phyloP scores from a whole-genome alignment of 305 asterid species.

The Fraxinus platypoda region DNA sequence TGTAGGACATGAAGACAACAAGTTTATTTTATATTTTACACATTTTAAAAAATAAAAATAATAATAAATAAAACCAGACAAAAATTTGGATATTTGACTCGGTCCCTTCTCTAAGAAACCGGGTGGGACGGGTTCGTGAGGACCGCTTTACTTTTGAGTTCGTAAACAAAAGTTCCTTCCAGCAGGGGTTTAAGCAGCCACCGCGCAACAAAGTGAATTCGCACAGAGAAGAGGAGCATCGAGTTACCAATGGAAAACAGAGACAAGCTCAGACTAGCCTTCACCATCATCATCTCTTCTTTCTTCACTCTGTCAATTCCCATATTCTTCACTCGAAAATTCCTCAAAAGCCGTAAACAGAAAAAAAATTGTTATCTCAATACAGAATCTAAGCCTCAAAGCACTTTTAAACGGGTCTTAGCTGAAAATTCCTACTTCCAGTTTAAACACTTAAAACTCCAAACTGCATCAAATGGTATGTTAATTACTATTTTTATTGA shows the following conservation, averaged over 20 bases:
- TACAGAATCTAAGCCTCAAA: conserved; percentile 61
- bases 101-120: neutral
- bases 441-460: conserved; percentile 69
- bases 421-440: conserved; percentile 83
- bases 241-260: neutral
- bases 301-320: conserved; percentile 60
- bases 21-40: no score
- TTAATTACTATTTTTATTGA: neutral
- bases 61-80: neutral
- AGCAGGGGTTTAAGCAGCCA: neutral
- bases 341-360: conserved; percentile 30
- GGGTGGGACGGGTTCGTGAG: neutral
- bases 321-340: conserved; percentile 32
- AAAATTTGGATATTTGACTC: neutral
- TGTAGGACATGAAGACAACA: no score
- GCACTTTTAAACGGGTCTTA: conserved; percentile 61
- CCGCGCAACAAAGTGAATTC: neutral
- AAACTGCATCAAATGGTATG: neutral
- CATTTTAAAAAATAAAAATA: no score
- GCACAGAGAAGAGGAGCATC: neutral
- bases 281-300: conserved; percentile 45
- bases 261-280: conserved; percentile 39
- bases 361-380: conserved; percentile 53
- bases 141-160: neutral
- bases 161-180: neutral